These are phyloP conservation scores for Aspergillus eucalypticola DNA, from an alignment of 2,329 filamentous ascomycete species.

Conservation along the genomic window DNA sequence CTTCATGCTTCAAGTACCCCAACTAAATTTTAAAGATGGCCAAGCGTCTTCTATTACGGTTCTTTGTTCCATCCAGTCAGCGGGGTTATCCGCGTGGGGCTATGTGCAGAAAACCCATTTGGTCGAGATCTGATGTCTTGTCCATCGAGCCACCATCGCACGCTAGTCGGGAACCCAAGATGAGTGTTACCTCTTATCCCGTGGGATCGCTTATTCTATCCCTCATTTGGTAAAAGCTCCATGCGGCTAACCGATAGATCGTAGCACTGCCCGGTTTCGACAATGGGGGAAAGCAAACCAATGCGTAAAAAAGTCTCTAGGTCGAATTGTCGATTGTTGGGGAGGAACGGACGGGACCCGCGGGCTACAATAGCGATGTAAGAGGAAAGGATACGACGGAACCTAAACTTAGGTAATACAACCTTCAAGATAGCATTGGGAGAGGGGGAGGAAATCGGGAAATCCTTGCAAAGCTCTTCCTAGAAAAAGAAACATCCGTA, in stretches of 20 bases:
- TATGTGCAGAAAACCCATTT: background rate
- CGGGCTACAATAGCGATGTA: background rate
- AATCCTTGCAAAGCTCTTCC: no score
- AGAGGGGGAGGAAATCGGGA: no score
- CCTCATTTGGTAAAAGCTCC: background rate
- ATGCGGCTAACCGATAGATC: background rate
- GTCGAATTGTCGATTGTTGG: background rate
- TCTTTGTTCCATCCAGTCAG: slow-evolving; percentile 7
- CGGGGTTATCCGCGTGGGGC: slow-evolving; percentile 7
- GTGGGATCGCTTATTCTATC: slow-evolving; percentile 8
- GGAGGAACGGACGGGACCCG: background rate
- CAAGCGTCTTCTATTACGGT: background rate
- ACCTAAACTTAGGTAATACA: background rate
- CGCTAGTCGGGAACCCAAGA: background rate
- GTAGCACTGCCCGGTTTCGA: background rate
- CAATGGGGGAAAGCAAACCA: background rate
- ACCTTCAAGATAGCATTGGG: no score
- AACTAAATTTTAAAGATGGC: background rate
- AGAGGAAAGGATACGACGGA: background rate
- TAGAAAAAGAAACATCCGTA: background rate
- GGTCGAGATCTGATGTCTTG: background rate
- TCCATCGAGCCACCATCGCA: slow-evolving; percentile 2
- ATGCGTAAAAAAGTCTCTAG: background rate
- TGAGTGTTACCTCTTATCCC: background rate
- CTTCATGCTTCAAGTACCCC: background rate